A percentile compares a stretch with the other conserved stretches of the same genome.
Evolutionary conservation across 345 rosid species (phyloP).

Genomic region (Eucalyptus guilfoylei): DNA sequence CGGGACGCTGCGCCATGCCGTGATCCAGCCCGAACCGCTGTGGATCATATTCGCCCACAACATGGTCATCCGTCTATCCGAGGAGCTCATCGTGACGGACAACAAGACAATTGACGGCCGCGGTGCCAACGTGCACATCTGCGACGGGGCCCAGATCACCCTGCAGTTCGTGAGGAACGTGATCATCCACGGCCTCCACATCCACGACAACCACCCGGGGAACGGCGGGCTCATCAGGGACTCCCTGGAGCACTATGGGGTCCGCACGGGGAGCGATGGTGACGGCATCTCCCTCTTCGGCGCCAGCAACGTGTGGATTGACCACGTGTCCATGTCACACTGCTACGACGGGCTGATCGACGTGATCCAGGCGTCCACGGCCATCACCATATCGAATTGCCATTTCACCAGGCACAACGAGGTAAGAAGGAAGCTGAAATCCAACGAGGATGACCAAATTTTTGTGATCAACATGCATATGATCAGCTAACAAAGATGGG

Average conservation of each 20-base stretch:
- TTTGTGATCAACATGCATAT: not conserved
- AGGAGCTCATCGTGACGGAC: constrained; percentile 49
- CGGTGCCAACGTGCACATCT: constrained; percentile 35
- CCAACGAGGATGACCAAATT: not conserved
- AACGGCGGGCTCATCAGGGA: constrained; percentile 62
- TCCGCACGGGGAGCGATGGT: constrained; percentile 53
- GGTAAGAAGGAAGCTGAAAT: constrained; percentile 1
- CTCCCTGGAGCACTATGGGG: constrained; percentile 39
- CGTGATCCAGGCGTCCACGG: constrained; percentile 57
- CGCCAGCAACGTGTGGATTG: constrained; percentile 61
- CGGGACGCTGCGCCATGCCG: constrained; percentile 26
- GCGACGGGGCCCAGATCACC: constrained; percentile 53
- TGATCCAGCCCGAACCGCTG: constrained; percentile 23
- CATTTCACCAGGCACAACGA: constrained; percentile 79
- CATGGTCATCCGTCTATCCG: constrained; percentile 51
- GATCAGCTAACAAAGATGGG: not conserved
- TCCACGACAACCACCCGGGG: constrained; percentile 36
- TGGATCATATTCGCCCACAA: constrained; percentile 43
- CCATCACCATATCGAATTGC: constrained; percentile 65
- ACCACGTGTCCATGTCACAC: constrained; percentile 55
- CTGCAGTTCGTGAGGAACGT: constrained; percentile 44
- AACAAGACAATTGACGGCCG: constrained; percentile 74
- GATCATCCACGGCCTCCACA: constrained; percentile 55
- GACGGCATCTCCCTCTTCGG: constrained; percentile 70
- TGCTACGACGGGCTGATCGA: constrained; percentile 73